These are phyloP conservation scores for Beauveria brongniartii DNA, from an alignment of 2,329 filamentous ascomycete genomes.

Conservation along the genomic window DNA sequence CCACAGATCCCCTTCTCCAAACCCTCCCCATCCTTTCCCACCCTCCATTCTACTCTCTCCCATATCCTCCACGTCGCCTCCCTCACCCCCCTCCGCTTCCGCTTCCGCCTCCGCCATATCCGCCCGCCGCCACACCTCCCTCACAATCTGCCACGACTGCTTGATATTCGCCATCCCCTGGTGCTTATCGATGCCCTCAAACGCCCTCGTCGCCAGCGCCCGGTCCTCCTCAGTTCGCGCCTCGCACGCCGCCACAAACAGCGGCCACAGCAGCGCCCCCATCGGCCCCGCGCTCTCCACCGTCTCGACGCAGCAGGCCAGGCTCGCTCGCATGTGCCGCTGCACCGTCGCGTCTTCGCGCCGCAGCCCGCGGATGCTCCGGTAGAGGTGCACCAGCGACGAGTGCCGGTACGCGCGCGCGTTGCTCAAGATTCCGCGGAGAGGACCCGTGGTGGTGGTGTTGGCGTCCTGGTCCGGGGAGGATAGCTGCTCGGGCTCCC, in stretches of 20 bases:
- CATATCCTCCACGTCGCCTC: background rate
- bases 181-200: slow-evolving; percentile 43
- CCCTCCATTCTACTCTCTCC: background rate
- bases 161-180: slow-evolving; percentile 61
- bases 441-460: slow-evolving; percentile 20
- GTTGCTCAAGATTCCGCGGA: slow-evolving; percentile 50
- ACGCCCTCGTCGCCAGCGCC: slow-evolving; percentile 41
- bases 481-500: slow-evolving; percentile 43
- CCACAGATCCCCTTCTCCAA: slow-evolving; percentile 37
- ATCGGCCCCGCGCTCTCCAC: slow-evolving; percentile 51
- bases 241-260: slow-evolving; percentile 57
- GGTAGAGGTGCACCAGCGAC: slow-evolving; percentile 49
- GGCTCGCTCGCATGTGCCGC: slow-evolving; percentile 40
- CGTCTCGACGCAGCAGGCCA: slow-evolving; percentile 47
- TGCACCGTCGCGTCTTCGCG: slow-evolving; percentile 44
- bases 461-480: background rate
- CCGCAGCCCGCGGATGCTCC: slow-evolving; percentile 41
- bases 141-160: slow-evolving; percentile 51
- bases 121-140: slow-evolving; percentile 52
- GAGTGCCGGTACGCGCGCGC: slow-evolving; percentile 54
- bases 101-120: slow-evolving; percentile 25
- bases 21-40: background rate
- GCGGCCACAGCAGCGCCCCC: slow-evolving; percentile 55
- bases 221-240: slow-evolving; percentile 42
- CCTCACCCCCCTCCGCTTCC: slow-evolving; percentile 13